These are phyloP conservation scores for Aethionema arabicum DNA, from an alignment of 345 rosid species.

Conservation along the genomic window DNA sequence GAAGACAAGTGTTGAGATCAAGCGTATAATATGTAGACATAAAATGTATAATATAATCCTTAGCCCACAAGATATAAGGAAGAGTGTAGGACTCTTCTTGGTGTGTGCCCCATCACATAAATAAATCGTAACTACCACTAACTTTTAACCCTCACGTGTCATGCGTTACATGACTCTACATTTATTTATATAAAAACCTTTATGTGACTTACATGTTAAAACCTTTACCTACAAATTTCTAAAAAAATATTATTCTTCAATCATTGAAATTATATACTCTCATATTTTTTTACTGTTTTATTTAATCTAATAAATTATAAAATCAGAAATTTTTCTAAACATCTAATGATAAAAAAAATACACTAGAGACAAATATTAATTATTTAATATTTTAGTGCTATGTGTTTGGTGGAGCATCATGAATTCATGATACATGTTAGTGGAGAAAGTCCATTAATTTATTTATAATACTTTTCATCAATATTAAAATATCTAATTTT, in stretches of 20 bases:
- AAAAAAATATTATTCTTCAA: background rate
- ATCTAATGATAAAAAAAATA: background rate
- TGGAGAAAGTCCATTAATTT: conserved; percentile 17
- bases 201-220: conserved; percentile 17
- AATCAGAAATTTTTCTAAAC: background rate
- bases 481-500: background rate
- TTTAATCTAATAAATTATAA: background rate
- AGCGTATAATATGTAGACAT: conserved; percentile 12
- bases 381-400: conserved; percentile 13
- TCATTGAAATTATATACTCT: conserved; percentile 4
- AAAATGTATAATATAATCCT: conserved; percentile 6
- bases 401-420: conserved; percentile 29
- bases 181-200: conserved; percentile 8
- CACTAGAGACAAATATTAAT: background rate
- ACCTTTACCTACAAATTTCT: background rate
- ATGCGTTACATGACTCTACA: background rate
- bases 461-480: background rate
- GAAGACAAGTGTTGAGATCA: background rate
- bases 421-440: conserved; percentile 23
- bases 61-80: conserved; percentile 35
- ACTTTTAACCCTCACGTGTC: conserved; percentile 26
- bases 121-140: conserved; percentile 25
- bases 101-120: background rate
- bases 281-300: background rate
- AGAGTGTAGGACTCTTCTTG: conserved; percentile 37